phyloP scores from a whole-genome alignment of 2,329 filamentous ascomycete species.

The Xylaria sp. region DNA sequence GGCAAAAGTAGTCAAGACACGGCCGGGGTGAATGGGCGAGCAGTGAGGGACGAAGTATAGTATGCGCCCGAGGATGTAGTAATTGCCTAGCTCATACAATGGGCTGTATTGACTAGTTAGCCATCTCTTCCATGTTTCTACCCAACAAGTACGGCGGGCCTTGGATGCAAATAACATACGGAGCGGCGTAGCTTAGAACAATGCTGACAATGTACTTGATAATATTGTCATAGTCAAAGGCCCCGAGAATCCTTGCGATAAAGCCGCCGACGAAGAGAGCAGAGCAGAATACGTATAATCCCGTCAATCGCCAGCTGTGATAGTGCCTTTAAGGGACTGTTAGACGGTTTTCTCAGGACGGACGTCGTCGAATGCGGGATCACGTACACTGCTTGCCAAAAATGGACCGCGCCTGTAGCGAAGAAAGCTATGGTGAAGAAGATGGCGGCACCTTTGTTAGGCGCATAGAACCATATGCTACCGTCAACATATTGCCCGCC shows the following conservation, averaged over 20 bases:
- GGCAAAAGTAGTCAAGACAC: slow-evolving; percentile 56
- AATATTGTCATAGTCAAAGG: slow-evolving; percentile 58
- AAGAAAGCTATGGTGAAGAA: slow-evolving; percentile 59
- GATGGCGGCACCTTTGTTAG: slow-evolving; percentile 60
- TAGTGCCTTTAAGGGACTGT: slow-evolving; percentile 56
- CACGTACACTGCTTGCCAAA: slow-evolving; percentile 61
- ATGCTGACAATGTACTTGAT: slow-evolving; percentile 57
- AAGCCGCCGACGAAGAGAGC: slow-evolving; percentile 68
- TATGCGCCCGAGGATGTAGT: slow-evolving; percentile 66
- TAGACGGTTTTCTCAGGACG: not conserved
- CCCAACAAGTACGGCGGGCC: not conserved
- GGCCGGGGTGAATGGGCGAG: slow-evolving; percentile 59
- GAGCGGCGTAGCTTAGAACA: slow-evolving; percentile 51
- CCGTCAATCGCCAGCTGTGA: slow-evolving; percentile 66
- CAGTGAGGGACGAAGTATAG: slow-evolving; percentile 69
- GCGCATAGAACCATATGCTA: slow-evolving; percentile 60
- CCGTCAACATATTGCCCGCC: slow-evolving; percentile 53
- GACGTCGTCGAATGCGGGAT: not conserved
- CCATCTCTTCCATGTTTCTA: not conserved
- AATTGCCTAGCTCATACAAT: slow-evolving; percentile 67
- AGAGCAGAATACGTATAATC: slow-evolving; percentile 65
- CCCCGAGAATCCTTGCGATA: slow-evolving; percentile 58
- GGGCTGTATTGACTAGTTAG: slow-evolving; percentile 53
- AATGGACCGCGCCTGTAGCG: slow-evolving; percentile 53
- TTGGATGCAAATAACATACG: slow-evolving; percentile 45